Conservation (phyloP, 2,329 filamentous ascomycete genomes). For the Sarocladium kiliense region DNA sequence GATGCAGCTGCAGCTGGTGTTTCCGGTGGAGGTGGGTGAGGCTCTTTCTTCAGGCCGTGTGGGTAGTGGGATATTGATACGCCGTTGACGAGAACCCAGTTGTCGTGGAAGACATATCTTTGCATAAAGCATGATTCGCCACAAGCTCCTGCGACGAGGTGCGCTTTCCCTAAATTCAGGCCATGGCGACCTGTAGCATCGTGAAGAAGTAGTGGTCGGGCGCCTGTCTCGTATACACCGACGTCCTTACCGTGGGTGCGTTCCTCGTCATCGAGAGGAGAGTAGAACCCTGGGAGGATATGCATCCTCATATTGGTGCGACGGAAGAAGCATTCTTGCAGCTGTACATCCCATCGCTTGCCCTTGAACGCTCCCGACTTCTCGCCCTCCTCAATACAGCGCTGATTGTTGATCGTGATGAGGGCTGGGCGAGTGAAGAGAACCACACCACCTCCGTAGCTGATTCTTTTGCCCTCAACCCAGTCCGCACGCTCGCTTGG, state of each 20-base stretch:
- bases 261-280: slow-evolving; percentile 25
- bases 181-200: slow-evolving; percentile 31
- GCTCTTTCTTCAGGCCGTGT: slow-evolving; percentile 19
- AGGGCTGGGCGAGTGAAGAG: slow-evolving; percentile 34
- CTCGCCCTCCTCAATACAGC: slow-evolving; percentile 22
- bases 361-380: slow-evolving; percentile 15
- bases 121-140: slow-evolving; percentile 43
- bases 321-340: slow-evolving; percentile 34
- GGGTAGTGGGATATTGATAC: slow-evolving; percentile 39
- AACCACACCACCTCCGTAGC: slow-evolving; percentile 39
- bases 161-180: slow-evolving; percentile 34
- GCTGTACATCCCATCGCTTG: slow-evolving; percentile 34
- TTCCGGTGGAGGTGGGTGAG: slow-evolving; percentile 11
- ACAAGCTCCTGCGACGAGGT: slow-evolving; percentile 35
- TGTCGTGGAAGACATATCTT: slow-evolving; percentile 38
- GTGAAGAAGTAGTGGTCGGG: slow-evolving; percentile 35
- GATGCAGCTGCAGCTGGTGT: slow-evolving; percentile 8
- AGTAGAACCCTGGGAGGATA: slow-evolving; percentile 38
- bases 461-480: slow-evolving; percentile 32
- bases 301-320: slow-evolving; percentile 31
- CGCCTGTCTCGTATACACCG: slow-evolving; percentile 33
- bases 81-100: slow-evolving; percentile 44
- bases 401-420: slow-evolving; percentile 25
- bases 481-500: slow-evolving; percentile 40
- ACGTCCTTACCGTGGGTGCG: slow-evolving; percentile 19